Percentiles rank a stretch among this genome's conserved stretches.
Evolutionary conservation across 345 rosid species (phyloP).

Genomic region (rapeseed (Brassica napus)): Da-Ae NC_063445.1:2823501-2824000

Average conservation of each 20-base stretch:
- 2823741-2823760: conserved; percentile 40
- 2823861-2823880: conserved; percentile 23
- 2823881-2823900: conserved; percentile 41
- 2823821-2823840: conserved; percentile 29
- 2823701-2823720: conserved; percentile 38
- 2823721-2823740: conserved; percentile 35
- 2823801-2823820: conserved; percentile 10
- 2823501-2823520: conserved; percentile 13
- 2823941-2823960: conserved; percentile 46
- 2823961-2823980: conserved; percentile 48
- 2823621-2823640: conserved; percentile 25
- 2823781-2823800: conserved; percentile 30
- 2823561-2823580: conserved; percentile 42
- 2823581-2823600: too few species aligned
- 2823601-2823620: conserved; percentile 48
- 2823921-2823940: conserved; percentile 56
- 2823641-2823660: conserved; percentile 45
- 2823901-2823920: conserved; percentile 53
- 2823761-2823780: conserved; percentile 28
- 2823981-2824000: conserved; percentile 19
- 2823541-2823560: conserved; percentile 48
- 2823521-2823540: conserved; percentile 30
- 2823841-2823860: conserved; percentile 5
- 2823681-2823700: conserved; percentile 36
- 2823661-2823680: conserved; percentile 56